phyloP scores from a whole-genome alignment of 78 protist species.

The Monocercomonoides exilis region DNA sequence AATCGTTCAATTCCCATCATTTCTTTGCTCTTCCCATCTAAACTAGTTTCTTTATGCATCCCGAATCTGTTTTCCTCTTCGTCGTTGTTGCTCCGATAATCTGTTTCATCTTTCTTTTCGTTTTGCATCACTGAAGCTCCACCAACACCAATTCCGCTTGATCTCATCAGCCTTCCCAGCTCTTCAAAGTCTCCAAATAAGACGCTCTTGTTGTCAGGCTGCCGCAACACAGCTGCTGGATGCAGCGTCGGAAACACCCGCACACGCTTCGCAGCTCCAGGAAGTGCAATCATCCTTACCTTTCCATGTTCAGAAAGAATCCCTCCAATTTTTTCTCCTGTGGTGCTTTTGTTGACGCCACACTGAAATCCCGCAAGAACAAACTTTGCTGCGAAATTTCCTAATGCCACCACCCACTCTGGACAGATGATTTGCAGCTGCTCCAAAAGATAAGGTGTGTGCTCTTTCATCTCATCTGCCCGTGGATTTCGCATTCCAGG shows the following conservation, averaged over 20 bases:
- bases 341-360: neutral
- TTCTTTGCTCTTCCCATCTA: no score
- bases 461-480: neutral
- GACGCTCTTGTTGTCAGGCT: neutral
- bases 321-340: neutral
- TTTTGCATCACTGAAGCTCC: no score
- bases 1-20: no score
- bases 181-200: neutral
- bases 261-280: neutral
- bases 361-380: neutral
- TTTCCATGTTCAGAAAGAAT: neutral
- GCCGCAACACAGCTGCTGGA: neutral
- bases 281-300: neutral
- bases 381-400: constrained; percentile 1
- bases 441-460: neutral
- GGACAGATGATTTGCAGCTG: neutral
- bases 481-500: neutral
- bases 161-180: neutral
- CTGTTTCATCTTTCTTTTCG: no score
- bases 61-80: no score
- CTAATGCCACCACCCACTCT: neutral
- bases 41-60: no score
- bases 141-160: neutral
- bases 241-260: neutral
- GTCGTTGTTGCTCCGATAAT: no score